phyloP scores from a whole-genome alignment of 2,329 filamentous ascomycete genomes.

The Colletotrichum noveboracense region DNA sequence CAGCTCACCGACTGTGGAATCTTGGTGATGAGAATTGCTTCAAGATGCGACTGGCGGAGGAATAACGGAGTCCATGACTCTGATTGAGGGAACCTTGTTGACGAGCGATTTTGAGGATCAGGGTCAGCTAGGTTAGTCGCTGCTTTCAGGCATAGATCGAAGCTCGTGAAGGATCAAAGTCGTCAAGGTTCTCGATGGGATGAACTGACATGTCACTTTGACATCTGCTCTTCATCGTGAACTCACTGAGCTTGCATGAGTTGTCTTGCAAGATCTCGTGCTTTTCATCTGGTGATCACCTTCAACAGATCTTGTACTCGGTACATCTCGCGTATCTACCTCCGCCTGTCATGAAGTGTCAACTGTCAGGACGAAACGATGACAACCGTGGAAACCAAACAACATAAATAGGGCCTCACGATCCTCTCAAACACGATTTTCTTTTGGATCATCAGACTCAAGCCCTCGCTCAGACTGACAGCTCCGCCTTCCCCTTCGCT shows the following conservation, averaged over 20 bases:
- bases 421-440: background rate
- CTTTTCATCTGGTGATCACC: background rate
- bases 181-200: background rate
- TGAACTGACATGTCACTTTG: background rate
- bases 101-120: background rate
- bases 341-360: background rate
- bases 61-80: background rate
- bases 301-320: background rate
- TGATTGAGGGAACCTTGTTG: background rate
- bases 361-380: background rate
- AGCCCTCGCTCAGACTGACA: conserved; percentile 1
- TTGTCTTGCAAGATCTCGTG: background rate
- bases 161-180: background rate
- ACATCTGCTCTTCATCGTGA: background rate
- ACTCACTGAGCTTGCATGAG: background rate
- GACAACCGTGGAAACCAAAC: background rate
- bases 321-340: background rate
- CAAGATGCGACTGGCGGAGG: conserved; percentile 10
- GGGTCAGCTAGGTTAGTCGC: background rate
- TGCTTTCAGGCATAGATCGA: background rate
- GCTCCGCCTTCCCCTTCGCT: conserved; percentile 2
- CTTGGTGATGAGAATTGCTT: background rate
- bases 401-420: conserved; percentile 2
- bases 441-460: background rate
- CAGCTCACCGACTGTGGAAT: background rate